Conservation (phyloP, 176 grass and related monocot species). For the Oryza punctata region DNA sequence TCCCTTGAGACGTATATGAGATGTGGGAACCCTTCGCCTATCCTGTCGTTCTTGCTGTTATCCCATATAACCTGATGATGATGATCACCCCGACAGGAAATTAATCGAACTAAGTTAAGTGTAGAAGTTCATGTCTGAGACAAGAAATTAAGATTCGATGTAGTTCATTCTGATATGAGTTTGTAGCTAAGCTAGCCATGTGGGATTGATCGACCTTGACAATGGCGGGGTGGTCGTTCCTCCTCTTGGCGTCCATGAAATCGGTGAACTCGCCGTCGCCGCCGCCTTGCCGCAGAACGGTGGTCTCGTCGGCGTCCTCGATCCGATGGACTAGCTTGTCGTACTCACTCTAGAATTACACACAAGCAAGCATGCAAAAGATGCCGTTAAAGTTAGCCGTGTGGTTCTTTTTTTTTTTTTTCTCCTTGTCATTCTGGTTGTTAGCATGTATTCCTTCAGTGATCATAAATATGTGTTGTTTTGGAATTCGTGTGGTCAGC, state of each 20-base stretch:
- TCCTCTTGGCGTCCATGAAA: slow-evolving; percentile 36
- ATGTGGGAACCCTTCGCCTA: slow-evolving; percentile 29
- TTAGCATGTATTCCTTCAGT: too few relatives aligned
- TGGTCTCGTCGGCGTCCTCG: slow-evolving; percentile 40
- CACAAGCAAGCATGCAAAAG: background rate
- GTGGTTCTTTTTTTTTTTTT: too few relatives aligned
- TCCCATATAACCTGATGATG: slow-evolving; percentile 51
- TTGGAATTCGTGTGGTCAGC: background rate
- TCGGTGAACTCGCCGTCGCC: slow-evolving; percentile 39
- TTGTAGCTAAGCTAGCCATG: too few relatives aligned
- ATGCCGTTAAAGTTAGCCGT: too few relatives aligned
- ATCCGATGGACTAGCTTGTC: slow-evolving; percentile 43
- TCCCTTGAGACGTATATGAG: slow-evolving; percentile 60
- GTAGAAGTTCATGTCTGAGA: background rate
- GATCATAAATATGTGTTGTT: too few relatives aligned
- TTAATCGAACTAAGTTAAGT: too few relatives aligned
- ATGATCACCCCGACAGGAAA: background rate
- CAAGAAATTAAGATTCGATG: background rate
- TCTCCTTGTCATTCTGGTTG: background rate
- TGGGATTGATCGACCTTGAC: slow-evolving; percentile 35
- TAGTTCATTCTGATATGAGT: background rate
- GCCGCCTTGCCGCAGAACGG: background rate
- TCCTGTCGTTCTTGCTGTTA: slow-evolving; percentile 1
- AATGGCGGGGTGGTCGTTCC: slow-evolving; percentile 51
- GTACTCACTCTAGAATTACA: slow-evolving; percentile 37